A percentile compares a stretch with the other conserved stretches of the same genome.
Evolutionary conservation across 176 grass and related monocot species (phyloP).

Genomic region (Oryza meyeriana): DNA sequence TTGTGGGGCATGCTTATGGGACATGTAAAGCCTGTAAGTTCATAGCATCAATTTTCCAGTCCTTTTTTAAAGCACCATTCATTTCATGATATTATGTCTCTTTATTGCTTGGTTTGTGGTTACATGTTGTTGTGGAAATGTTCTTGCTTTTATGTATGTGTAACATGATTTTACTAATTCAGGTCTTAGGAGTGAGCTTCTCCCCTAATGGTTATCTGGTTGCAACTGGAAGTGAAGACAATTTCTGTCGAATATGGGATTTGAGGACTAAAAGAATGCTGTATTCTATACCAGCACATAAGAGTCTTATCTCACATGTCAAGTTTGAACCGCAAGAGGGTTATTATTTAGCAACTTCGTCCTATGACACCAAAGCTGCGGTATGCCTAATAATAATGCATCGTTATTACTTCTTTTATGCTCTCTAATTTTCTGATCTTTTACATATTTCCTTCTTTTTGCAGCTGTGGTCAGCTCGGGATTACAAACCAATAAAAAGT

Average conservation of each 20-base stretch:
- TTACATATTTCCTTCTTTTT: constrained; percentile 17
- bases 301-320: constrained; percentile 82
- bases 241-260: constrained; percentile 97
- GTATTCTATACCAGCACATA: constrained; percentile 97
- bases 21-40: constrained; percentile 90
- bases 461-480: constrained; percentile 86
- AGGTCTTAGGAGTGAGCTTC: constrained; percentile 85
- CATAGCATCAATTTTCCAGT: constrained; percentile 6
- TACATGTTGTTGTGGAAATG: not conserved
- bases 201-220: constrained; percentile 89
- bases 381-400: constrained; percentile 41
- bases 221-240: constrained; percentile 91
- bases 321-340: constrained; percentile 98
- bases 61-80: not conserved
- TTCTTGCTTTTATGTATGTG: not conserved
- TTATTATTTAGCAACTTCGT: constrained; percentile 81
- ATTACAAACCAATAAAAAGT: constrained; percentile 91
- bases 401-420: not conserved
- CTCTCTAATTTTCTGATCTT: not conserved
- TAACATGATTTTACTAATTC: constrained; percentile 33
- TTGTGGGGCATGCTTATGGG: constrained; percentile 75
- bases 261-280: constrained; percentile 73
- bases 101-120: not conserved
- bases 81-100: not conserved
- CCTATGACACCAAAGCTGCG: constrained; percentile 86